Evolutionary conservation across 225 moss, liverwort and hornwort species (phyloP).

Genomic region (Rhytidiadelphus loreus): DNA sequence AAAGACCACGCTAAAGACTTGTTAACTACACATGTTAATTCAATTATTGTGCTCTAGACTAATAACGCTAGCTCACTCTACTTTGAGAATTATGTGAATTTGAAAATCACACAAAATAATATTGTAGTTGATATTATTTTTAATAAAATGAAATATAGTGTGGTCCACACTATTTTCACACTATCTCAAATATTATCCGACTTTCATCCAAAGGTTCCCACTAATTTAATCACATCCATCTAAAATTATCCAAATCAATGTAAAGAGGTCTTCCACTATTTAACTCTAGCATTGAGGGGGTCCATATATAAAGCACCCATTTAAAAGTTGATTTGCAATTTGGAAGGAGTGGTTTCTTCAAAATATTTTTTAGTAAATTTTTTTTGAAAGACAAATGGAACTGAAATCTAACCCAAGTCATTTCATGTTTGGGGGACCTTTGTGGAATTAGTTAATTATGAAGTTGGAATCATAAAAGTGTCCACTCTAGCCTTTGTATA

Average conservation of each 20-base stretch:
- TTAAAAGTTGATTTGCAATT: neutral
- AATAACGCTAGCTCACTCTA: accelerated
- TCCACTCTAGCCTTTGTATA: neutral
- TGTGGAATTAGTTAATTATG: neutral
- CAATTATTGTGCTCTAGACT: neutral
- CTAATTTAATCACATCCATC: neutral
- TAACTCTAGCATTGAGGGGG: neutral
- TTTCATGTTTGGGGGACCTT: neutral
- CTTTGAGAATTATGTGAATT: neutral
- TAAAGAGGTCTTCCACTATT: neutral
- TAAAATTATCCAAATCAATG: neutral
- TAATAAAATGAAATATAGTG: accelerated
- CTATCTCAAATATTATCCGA: neutral
- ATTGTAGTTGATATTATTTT: neutral
- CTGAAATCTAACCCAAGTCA: neutral
- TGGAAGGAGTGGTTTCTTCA: accelerated
- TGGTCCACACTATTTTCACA: neutral
- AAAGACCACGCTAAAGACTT: too few relatives aligned
- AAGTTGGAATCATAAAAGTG: neutral
- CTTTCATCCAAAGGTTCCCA: accelerated
- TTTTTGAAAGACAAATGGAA: neutral
- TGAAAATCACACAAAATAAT: neutral
- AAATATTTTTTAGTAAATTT: neutral
- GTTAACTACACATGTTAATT: neutral
- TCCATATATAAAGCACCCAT: neutral